A percentile compares a stretch with the other conserved stretches of the same genome.
Evolutionary conservation across 495 filamentous ascomycete species (phyloP).

Genomic region (Trichoderma reesei): DNA sequence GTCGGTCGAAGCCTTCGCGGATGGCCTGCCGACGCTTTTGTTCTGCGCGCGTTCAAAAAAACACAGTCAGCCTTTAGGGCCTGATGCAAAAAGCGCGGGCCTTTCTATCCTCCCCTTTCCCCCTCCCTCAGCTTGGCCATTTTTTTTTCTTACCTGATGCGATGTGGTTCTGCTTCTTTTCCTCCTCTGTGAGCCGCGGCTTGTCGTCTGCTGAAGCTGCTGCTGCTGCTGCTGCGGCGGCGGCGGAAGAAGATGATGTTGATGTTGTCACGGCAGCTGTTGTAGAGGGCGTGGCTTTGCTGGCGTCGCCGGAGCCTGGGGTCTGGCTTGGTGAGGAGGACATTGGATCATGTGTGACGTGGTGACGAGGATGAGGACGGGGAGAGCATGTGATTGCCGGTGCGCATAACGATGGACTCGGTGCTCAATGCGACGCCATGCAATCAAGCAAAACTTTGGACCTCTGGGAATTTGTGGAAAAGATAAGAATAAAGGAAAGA

Average conservation of each 20-base stretch:
- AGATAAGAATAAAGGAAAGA: neutral
- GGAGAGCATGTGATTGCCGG: too few species aligned
- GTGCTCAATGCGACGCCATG: too few species aligned
- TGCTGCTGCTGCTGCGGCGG: neutral
- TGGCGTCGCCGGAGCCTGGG: neutral
- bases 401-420: too few species aligned
- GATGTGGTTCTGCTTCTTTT: slow-evolving; percentile 86
- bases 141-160: slow-evolving; percentile 37
- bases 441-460: too few species aligned
- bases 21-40: slow-evolving; percentile 84
- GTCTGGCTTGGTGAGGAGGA: neutral
- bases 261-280: neutral
- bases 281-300: slow-evolving; percentile 13
- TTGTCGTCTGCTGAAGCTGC: slow-evolving; percentile 36
- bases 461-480: neutral
- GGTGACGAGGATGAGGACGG: neutral
- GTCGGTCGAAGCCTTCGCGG: slow-evolving; percentile 73
- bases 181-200: slow-evolving; percentile 65
- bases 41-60: slow-evolving; percentile 34
- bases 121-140: neutral
- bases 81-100: neutral
- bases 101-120: too few species aligned
- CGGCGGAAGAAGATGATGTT: too few species aligned
- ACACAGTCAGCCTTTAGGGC: neutral
- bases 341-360: neutral